Evolutionary conservation across 306 rosid species (phyloP), one percentile per base, ranked within the genome.

Genomic region (Gillenia trifoliata): DNA sequence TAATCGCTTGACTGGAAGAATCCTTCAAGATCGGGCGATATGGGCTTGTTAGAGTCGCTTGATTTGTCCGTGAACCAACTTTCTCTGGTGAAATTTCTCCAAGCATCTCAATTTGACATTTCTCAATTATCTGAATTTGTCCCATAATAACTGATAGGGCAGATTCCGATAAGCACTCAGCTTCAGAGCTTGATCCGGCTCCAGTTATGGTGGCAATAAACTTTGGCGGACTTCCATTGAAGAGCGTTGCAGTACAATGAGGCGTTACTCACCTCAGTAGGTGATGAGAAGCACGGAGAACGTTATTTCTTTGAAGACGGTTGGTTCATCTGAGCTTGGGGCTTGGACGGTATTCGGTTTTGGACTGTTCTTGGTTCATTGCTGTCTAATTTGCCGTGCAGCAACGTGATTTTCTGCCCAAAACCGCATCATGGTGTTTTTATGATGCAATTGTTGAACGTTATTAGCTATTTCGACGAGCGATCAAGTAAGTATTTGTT

Each of bases 31-130:
- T 75, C 3, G n/a, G 43, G 72, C 5, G 6, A 1, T 61, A 75
- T 66, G 66, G 13, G 3, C 0, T 0, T 3, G 1, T 36, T 75
- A 31, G 57, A 75, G 38, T 65, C 57, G 10, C 78, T 74, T 47
- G 78, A 75, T 50, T 54, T 65, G 1, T 54, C 66, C 2, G 28
- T 6, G 28, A 65, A 52, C n/a, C 78, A 65, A 50, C 72, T 75
- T 56, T 65, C n/a, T 75, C 22, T 1, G 66, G 72, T n/a, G 26
- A 34, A 50, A 75, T 75, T 34, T 30, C 78, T 8, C 55, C 22
- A n/a, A 34, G 56, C 65, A 33, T 75, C 28, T 52, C 66, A 52
- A 9, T 0, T 75, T 75, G 22, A 22, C 63, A 12, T 64, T 47
- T 41, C 22, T 75, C 1, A 4, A 1, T 64, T 5, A 22, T 30